Evolutionary conservation across 768 basidiomycete species (phyloP).

Genomic region (Botryobasidium botryosum): DNA sequence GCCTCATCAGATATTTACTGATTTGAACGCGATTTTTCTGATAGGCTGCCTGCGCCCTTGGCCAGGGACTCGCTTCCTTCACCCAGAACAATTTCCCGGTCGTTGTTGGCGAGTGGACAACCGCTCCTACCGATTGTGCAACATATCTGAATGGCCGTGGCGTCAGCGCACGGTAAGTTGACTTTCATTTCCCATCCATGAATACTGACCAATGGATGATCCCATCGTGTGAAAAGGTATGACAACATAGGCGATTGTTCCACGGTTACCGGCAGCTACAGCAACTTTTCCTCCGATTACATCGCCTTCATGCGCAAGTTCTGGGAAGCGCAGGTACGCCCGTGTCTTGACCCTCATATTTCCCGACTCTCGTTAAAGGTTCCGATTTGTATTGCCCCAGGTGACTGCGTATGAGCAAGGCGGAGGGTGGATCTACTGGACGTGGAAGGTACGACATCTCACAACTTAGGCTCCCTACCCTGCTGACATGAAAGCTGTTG

Average conservation of each 20-base stretch:
- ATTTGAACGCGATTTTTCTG: constrained; percentile 35
- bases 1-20: not conserved
- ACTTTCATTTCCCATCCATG: not conserved
- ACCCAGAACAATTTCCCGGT: constrained; percentile 53
- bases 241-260: constrained; percentile 53
- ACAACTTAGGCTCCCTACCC: too few species aligned
- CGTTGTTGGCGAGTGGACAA: constrained; percentile 79
- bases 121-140: constrained; percentile 45
- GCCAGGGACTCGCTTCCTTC: constrained; percentile 30
- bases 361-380: too few species aligned
- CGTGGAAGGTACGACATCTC: constrained; percentile 44
- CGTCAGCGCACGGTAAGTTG: constrained; percentile 30
- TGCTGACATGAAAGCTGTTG: too few species aligned
- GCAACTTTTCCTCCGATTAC: constrained; percentile 43
- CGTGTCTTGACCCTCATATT: too few species aligned
- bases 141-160: constrained; percentile 72
- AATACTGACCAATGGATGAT: too few species aligned
- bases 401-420: constrained; percentile 53
- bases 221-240: constrained; percentile 60
- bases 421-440: constrained; percentile 61
- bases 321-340: constrained; percentile 63
- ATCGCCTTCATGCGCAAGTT: constrained; percentile 33
- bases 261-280: constrained; percentile 45
- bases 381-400: too few species aligned
- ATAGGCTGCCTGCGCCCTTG: constrained; percentile 31